Base-by-base conservation (phyloP, 768 basidiomycete species). In the Nidularia sp. region DNA sequence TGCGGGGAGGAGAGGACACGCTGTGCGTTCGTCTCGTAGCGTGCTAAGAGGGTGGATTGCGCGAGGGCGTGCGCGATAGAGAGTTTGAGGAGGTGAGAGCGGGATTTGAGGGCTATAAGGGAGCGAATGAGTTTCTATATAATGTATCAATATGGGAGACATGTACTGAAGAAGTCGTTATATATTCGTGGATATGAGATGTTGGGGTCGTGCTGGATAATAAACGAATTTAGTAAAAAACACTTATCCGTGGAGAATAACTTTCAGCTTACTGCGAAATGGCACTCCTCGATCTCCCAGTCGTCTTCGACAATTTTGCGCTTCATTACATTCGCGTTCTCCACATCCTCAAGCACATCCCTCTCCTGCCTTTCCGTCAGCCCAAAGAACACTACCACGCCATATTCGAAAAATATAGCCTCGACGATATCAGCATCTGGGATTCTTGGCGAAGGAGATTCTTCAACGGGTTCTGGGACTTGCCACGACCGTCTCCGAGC, bases 41-140 rank as follows among this genome's bases (percentile, higher is more conserved):
- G 85, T 3, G 90, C 91, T 4, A 98, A 80, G 15, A 97, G 85
- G 0, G 93, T 96, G 1, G 93, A 95, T 67, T 98, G 95, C 2
- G 93, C 95, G 22, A 97, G 80, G 2, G 93, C 95, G 57, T 98
- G 95, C 0, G 95, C 83, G 49, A 98, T 85, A n/a, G 94, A 94
- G 13, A 98, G 78, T 61, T 94, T 91, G 44, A 93, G 84, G 39
- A 94, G 81, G 60, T 93, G 91, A 0, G 93, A 95, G 25, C 85
- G 88, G 0, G 90, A 89, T 72, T 94, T 95, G 63, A 97, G 86
- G 3, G 95, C 93, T 95, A 57, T 3, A 46, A 41, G 10, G 18
- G 34, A 12, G 47, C 29, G 57, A 35, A 55, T 43, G 15, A 56
- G 41, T 9, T 45, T 22, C 34, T 25, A 8, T 29, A 6, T 6